Percentiles rank a stretch among this genome's conserved stretches.
phyloP scores from a whole-genome alignment of 805 yeast genomes.

The Huiozyma sinensis region DNA sequence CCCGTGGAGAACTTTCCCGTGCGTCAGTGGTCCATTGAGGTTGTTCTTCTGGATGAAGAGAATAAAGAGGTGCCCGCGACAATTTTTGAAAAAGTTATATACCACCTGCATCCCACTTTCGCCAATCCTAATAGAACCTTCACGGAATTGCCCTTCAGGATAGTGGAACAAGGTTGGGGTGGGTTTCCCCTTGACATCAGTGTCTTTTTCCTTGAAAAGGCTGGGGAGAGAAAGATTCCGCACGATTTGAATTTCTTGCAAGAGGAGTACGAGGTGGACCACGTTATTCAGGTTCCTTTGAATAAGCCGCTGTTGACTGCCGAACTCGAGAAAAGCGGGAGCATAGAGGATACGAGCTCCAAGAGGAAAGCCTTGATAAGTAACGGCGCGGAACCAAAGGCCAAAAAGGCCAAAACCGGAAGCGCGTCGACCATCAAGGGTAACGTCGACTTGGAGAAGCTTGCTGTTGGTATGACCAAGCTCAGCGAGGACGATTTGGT shows the following conservation, averaged over 20 bases:
- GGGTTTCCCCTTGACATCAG: conserved; percentile 84
- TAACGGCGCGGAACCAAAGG: conserved; percentile 29
- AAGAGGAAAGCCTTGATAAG: conserved; percentile 15
- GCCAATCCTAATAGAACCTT: conserved; percentile 75
- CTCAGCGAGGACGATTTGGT: conserved; percentile 85
- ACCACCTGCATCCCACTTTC: conserved; percentile 91
- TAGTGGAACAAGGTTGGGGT: conserved; percentile 97
- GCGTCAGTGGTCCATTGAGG: conserved; percentile 84
- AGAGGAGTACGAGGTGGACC: conserved; percentile 70
- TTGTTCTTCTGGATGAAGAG: conserved; percentile 62
- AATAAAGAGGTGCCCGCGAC: conserved; percentile 84
- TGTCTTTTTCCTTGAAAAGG: conserved; percentile 71
- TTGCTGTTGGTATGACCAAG: conserved; percentile 83
- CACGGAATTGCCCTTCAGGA: conserved; percentile 74
- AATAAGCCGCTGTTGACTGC: conserved; percentile 63
- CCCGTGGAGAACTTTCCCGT: conserved; percentile 88
- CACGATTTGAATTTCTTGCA: conserved; percentile 85
- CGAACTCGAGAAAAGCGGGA: conserved; percentile 71
- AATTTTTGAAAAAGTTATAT: conserved; percentile 85
- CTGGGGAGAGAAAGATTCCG: conserved; percentile 75
- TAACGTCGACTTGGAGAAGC: conserved; percentile 73
- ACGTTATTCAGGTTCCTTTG: conserved; percentile 64
- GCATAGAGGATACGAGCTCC: conserved; percentile 46
- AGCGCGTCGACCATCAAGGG: conserved; percentile 47
- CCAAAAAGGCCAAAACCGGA: conserved; percentile 41